phyloP scores from a whole-genome alignment of 106 monocot species.

The Alisma plantagoaquatica region DNA sequence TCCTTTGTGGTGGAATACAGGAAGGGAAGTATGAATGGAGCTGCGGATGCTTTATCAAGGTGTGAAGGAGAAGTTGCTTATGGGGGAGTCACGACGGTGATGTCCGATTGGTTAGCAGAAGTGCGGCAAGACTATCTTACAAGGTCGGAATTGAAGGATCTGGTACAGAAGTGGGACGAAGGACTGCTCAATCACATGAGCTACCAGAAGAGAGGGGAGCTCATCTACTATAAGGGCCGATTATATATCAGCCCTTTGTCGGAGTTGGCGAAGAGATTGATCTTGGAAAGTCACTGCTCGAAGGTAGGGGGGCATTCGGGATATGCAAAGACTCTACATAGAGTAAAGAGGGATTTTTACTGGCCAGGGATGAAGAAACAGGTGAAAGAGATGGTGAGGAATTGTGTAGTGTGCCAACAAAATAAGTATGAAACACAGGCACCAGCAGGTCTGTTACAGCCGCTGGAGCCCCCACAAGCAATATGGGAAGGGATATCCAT shows the following conservation, averaged over 20 bases:
- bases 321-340: background rate
- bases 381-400: background rate
- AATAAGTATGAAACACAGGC: background rate
- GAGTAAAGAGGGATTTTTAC: background rate
- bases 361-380: background rate
- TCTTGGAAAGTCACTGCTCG: no score
- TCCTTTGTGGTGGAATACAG: background rate
- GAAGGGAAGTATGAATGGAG: background rate
- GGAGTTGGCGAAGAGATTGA: no score
- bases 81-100: no score
- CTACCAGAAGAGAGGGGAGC: no score
- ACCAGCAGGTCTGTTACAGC: slow-evolving; percentile 3
- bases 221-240: no score
- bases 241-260: no score
- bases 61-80: background rate
- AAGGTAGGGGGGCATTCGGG: background rate
- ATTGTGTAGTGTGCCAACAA: slow-evolving; percentile 1
- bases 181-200: no score
- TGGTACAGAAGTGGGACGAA: no score
- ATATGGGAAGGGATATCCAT: slow-evolving; percentile 1
- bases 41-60: slow-evolving; percentile 1
- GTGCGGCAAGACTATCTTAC: no score
- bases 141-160: no score
- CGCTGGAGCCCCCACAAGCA: background rate
- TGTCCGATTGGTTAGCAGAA: no score